Base-by-base conservation (phyloP, 2,329 filamentous ascomycete genomes). In the Westerdykella sp. region DNA sequence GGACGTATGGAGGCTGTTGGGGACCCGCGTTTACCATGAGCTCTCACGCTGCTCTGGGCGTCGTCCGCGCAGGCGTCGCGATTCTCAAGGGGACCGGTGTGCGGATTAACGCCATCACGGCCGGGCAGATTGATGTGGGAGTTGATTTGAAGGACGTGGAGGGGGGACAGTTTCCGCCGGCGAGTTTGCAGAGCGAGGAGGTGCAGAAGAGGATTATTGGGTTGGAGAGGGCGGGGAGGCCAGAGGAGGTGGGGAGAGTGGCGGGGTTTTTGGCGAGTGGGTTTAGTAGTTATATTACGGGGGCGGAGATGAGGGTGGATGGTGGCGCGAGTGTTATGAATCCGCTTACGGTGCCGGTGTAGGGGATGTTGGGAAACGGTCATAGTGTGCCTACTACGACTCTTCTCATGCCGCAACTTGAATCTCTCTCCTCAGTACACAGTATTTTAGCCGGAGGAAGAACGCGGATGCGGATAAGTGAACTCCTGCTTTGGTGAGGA, bases 231-330 rank as follows among this genome's bases (percentile, higher is more conserved):
- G 70, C 76, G 7, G 80, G 79, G 0, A 57, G 72, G 14, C 76
- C 79, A 0, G 73, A 74, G 40, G 79, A 83, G 56, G 76, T 83
- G 9, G 80, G 72, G 1, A 65, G 76, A 30, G 78, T 81, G 3
- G 79, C 76, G 0, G 79, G 80, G 0, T 83, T 83, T 55, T 65
- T 83, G 48, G 78, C 79, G 2, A 78, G 73, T 60, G 78, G 78
- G 0, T 83, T 83, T 60, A 79, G 75, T 48, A 77, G 73, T 43
- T 83, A 83, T 61, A 71, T 83, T 35, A 82, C 76, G 1, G 80
- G 80, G 1, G 70, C 76, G 2, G 82, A 83, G 56, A 61, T 83
- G 53, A 73, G 81, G 12, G 78, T 82, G 12, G 79, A 83, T 65
- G 80, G 78, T 4, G 80, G 79, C 6, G 75, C 76, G 32, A 65